These are phyloP conservation scores for Auxenochlorella protothecoides DNA, from an alignment of 139 green algal genomes.

Conservation along the genomic window DNA sequence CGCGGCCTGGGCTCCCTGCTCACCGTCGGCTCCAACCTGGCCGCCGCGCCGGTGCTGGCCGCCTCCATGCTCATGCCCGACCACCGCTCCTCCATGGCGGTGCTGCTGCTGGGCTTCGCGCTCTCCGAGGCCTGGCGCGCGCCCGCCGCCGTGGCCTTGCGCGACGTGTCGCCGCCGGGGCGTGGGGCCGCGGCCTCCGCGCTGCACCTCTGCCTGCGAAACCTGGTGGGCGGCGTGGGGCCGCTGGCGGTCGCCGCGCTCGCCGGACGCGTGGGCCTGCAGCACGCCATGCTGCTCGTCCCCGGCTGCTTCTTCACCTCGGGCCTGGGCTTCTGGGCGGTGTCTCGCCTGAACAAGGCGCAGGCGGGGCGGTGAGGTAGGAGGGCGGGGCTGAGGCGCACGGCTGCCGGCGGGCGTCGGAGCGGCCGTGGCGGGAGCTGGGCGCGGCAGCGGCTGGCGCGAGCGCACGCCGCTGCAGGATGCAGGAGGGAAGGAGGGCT, in stretches of 20 bases:
- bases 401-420: no score
- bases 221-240: constrained; percentile 64
- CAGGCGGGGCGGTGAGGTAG: background rate
- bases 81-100: constrained; percentile 55
- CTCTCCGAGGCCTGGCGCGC: constrained; percentile 77
- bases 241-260: constrained; percentile 55
- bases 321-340: constrained; percentile 38
- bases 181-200: constrained; percentile 58
- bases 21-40: constrained; percentile 49
- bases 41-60: constrained; percentile 60
- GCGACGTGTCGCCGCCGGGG: constrained; percentile 44
- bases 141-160: constrained; percentile 65
- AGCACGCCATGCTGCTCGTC: constrained; percentile 68
- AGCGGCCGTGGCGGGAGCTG: no score
- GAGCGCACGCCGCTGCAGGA: no score
- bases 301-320: constrained; percentile 53
- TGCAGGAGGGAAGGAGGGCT: no score
- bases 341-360: background rate
- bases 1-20: constrained; percentile 42
- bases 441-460: no score
- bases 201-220: constrained; percentile 73
- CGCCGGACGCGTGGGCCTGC: constrained; percentile 42
- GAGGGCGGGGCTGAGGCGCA: no score
- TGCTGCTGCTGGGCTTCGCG: constrained; percentile 65
- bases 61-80: constrained; percentile 44